Conservation (phyloP, 2,329 filamentous ascomycete species). For the Cordyceps farinosa region DNA sequence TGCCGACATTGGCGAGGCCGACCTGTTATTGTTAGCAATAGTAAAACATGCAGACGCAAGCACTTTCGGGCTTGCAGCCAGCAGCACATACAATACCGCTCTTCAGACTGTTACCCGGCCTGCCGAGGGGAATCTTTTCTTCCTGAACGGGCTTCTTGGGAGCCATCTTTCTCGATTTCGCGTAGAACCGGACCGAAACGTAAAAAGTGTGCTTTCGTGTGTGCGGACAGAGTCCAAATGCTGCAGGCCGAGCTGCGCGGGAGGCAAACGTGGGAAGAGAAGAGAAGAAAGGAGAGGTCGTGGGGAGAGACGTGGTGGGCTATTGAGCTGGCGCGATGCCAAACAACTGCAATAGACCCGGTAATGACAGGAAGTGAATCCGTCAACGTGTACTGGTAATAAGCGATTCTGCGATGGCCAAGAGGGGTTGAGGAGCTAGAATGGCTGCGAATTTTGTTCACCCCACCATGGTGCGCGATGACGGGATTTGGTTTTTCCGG, state of each 20-base stretch:
- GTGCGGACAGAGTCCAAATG: conserved; percentile 47
- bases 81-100: conserved; percentile 81
- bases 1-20: conserved; percentile 97
- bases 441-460: conserved; percentile 14
- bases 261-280: conserved; percentile 50
- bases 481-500: conserved; percentile 15
- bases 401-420: not conserved
- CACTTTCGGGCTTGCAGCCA: not conserved
- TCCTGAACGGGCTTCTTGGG: conserved; percentile 90
- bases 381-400: conserved; percentile 4
- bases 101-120: conserved; percentile 97
- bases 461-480: conserved; percentile 9
- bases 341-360: conserved; percentile 1
- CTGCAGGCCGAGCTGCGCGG: conserved; percentile 66
- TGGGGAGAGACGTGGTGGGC: conserved; percentile 40
- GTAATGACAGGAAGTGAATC: conserved; percentile 8
- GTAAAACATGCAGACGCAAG: not conserved
- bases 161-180: conserved; percentile 75
- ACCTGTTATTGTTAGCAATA: conserved; percentile 54
- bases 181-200: conserved; percentile 53
- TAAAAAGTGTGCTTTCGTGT: conserved; percentile 43
- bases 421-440: conserved; percentile 7
- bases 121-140: conserved; percentile 94
- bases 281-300: conserved; percentile 44
- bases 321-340: conserved; percentile 17